Conservation (phyloP, 1,139 yeast genomes). For the Candida sp. region DNA sequence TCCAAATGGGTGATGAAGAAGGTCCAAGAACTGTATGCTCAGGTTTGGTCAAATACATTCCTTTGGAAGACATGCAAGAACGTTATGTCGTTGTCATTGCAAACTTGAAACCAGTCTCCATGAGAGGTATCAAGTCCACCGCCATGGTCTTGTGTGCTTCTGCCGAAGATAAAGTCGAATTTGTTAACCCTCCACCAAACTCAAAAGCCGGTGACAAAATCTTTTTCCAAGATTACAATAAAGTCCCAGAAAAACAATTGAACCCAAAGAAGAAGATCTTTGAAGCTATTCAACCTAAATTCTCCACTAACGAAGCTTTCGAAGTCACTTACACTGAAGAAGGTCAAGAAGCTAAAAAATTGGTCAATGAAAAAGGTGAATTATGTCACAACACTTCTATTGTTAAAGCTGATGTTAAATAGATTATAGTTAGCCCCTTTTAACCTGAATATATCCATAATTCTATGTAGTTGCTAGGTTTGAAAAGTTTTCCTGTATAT, state of each 20-base stretch:
- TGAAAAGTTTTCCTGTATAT: background rate
- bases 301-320: constrained; percentile 72
- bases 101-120: constrained; percentile 62
- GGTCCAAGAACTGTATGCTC: constrained; percentile 99
- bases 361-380: constrained; percentile 77
- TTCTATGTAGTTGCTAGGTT: too few species aligned
- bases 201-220: constrained; percentile 95
- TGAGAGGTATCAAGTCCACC: constrained; percentile 86
- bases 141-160: constrained; percentile 99
- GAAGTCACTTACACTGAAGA: constrained; percentile 83
- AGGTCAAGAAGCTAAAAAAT: constrained; percentile 72
- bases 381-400: constrained; percentile 65
- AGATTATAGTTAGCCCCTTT: constrained; percentile 11
- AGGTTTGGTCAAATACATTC: constrained; percentile 60
- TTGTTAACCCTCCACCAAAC: constrained; percentile 94
- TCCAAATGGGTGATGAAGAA: constrained; percentile 92
- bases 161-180: constrained; percentile 67
- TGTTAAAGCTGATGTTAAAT: constrained; percentile 72
- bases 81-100: constrained; percentile 52
- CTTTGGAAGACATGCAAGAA: constrained; percentile 44
- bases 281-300: constrained; percentile 92
- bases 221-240: constrained; percentile 87
- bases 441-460: too few species aligned
- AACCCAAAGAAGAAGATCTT: constrained; percentile 99
- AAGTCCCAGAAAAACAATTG: constrained; percentile 86